phyloP scores from a whole-genome alignment of 2,329 filamentous ascomycete genomes.

The Pestalotiopsis sp. region DNA sequence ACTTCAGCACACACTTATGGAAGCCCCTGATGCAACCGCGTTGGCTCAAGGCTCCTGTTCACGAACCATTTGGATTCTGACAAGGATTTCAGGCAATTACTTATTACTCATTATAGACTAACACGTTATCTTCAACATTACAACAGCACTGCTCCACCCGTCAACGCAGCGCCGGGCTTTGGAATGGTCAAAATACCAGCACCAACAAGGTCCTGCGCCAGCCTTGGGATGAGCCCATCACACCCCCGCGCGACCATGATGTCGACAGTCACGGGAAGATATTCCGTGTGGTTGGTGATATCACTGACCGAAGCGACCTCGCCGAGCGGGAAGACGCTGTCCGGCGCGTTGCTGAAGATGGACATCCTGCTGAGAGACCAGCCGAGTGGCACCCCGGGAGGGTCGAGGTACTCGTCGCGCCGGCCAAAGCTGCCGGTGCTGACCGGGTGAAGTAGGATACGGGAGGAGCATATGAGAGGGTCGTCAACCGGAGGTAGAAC shows the following conservation, averaged over 20 bases:
- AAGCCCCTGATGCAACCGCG: no score
- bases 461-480: conserved; percentile 31
- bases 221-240: conserved; percentile 58
- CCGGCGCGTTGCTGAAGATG: conserved; percentile 40
- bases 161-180: conserved; percentile 39
- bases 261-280: conserved; percentile 59
- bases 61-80: no score
- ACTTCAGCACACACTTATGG: no score
- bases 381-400: conserved; percentile 48
- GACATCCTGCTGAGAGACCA: conserved; percentile 42
- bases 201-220: conserved; percentile 53
- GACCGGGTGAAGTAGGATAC: conserved; percentile 31
- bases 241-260: conserved; percentile 62
- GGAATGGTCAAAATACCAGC: conserved; percentile 51
- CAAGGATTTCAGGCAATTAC: no score
- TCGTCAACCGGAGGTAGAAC: conserved; percentile 25
- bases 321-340: conserved; percentile 45
- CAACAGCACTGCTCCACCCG: conserved; percentile 18
- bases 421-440: conserved; percentile 22
- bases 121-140: background rate
- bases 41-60: no score
- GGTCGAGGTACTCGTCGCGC: conserved; percentile 38
- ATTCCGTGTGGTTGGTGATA: conserved; percentile 42
- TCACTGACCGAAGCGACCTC: conserved; percentile 39
- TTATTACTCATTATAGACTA: no score